A percentile compares a stretch with the other conserved stretches of the same genome.
Evolutionary conservation across 2,329 filamentous ascomycete species (phyloP).

Genomic region (Fusarium metavorans): DNA sequence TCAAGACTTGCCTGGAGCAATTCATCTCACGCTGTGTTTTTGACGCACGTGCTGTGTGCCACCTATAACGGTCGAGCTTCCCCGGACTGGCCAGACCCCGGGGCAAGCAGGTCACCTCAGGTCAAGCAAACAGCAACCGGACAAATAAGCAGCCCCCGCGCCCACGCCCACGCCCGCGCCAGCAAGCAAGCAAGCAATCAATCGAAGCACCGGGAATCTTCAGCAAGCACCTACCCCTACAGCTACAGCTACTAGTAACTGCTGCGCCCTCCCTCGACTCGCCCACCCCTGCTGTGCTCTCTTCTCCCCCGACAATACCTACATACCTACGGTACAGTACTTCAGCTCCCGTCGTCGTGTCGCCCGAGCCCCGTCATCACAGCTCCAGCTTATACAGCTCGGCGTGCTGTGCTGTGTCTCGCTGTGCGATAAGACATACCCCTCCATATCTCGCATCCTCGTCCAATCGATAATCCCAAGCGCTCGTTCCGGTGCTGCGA

Average conservation of each 20-base stretch:
- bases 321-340: conserved; percentile 1
- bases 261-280: conserved; percentile 23
- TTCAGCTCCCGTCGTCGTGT: conserved; percentile 9
- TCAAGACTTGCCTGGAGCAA: conserved; percentile 34
- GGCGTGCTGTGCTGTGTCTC: conserved; percentile 20
- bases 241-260: conserved; percentile 18
- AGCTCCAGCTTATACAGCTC: conserved; percentile 15
- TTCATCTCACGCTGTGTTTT: conserved; percentile 6
- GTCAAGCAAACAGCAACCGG: conserved; percentile 23
- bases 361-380: conserved; percentile 6
- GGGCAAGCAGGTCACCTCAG: conserved; percentile 22
- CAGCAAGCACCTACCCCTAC: conserved; percentile 21
- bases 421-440: conserved; percentile 26
- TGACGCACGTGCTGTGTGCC: conserved; percentile 21
- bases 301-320: conserved; percentile 4
- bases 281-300: conserved; percentile 18
- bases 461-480: conserved; percentile 33
- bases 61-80: conserved; percentile 11
- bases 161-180: neutral
- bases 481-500: conserved; percentile 22
- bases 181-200: conserved; percentile 9
- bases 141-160: conserved; percentile 26
- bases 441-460: conserved; percentile 25
- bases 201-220: conserved; percentile 28
- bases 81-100: conserved; percentile 24